Conservation (phyloP, 176 grass and related monocot genomes). For the Cenchrus purpureus region DNA sequence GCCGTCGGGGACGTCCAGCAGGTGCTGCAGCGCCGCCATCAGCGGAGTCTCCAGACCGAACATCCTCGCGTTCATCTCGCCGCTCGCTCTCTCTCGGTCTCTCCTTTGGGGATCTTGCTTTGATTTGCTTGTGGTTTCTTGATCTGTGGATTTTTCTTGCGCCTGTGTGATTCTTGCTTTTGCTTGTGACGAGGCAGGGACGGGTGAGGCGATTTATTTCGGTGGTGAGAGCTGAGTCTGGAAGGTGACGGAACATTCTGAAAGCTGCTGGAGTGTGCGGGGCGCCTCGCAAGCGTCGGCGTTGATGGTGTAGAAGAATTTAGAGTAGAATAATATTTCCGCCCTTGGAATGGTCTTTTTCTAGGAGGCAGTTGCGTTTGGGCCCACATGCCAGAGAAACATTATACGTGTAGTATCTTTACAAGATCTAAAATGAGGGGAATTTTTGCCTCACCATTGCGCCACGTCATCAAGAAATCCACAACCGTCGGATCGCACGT, state of each 20-base stretch:
- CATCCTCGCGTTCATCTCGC: slow-evolving; percentile 23
- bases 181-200: background rate
- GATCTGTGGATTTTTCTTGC: background rate
- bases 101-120: background rate
- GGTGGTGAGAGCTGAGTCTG: background rate
- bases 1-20: slow-evolving; percentile 62
- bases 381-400: background rate
- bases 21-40: slow-evolving; percentile 63
- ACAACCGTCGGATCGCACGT: too few species aligned
- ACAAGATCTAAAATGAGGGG: too few species aligned
- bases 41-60: slow-evolving; percentile 65
- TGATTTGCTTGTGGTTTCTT: background rate
- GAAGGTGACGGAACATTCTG: slow-evolving; percentile 62
- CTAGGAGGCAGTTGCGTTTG: background rate
- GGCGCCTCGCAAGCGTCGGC: background rate
- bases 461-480: too few species aligned
- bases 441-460: too few species aligned
- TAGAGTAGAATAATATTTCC: slow-evolving; percentile 10
- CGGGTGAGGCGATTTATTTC: slow-evolving; percentile 2
- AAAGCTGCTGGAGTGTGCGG: slow-evolving; percentile 16
- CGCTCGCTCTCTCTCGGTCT: background rate
- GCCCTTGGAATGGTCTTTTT: background rate
- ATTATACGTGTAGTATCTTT: too few species aligned
- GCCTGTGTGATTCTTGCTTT: background rate
- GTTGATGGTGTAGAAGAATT: slow-evolving; percentile 21